Evolutionary conservation across 179 eudicot genomes (phyloP).

Genomic region (Gypsophila paniculata): DNA sequence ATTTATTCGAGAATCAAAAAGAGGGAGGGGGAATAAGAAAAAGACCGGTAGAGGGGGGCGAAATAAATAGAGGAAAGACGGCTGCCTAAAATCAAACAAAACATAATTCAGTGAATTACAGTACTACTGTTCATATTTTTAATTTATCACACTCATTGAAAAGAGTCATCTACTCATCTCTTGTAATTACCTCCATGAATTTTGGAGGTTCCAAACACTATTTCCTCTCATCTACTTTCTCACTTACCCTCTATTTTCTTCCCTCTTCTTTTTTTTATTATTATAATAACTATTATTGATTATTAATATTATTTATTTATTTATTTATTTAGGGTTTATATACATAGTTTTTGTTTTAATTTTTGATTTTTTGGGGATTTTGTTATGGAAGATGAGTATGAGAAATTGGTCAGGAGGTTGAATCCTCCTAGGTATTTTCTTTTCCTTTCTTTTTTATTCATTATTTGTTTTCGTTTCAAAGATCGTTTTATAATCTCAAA

Average conservation of each 20-base stretch:
- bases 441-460: neutral
- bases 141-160: too few relatives aligned
- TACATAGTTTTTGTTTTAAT: neutral
- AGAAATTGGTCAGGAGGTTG: slow-evolving; percentile 66
- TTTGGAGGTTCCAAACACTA: slow-evolving; percentile 24
- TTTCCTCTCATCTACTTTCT: neutral
- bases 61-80: slow-evolving; percentile 22
- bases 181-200: slow-evolving; percentile 18
- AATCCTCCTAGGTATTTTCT: slow-evolving; percentile 62
- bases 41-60: neutral
- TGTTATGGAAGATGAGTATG: slow-evolving; percentile 65
- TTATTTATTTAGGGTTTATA: neutral
- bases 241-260: neutral
- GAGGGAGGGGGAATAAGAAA: neutral
- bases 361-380: neutral
- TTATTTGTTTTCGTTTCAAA: too few relatives aligned
- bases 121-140: too few relatives aligned
- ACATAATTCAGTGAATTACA: too few relatives aligned
- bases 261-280: neutral
- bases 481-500: too few relatives aligned
- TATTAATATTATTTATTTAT: neutral
- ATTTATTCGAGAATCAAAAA: neutral
- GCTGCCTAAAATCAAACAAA: slow-evolving; percentile 15
- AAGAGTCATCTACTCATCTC: too few relatives aligned
- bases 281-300: neutral